Evolutionary conservation across 805 yeast species (phyloP), one percentile per base, ranked within the genome.

Genomic region (Tetrapisispora phaffii): DNA sequence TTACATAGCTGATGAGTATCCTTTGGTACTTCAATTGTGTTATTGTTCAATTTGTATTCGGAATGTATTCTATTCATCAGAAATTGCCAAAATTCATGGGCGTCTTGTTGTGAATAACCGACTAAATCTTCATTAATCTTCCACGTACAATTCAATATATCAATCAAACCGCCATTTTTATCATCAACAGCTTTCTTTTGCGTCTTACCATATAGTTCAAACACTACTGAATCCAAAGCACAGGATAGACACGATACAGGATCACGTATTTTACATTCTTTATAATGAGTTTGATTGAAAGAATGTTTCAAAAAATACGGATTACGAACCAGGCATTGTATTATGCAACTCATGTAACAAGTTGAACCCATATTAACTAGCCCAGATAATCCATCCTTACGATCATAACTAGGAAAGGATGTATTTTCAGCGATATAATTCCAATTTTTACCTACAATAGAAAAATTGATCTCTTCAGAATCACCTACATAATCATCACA

Each of bases 1-100:
- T 72, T 63, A 65, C 98, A 93, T 4, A 47, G 42, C 6, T 31
- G 33, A 44, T 42, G 34, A 38, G 45, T 34, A 28, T 37, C 40
- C 10, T 45, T 49, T n/a, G 34, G 45, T 15, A 52, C 48, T 10
- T 49, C 52, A 16, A 41, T 36, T 12, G 28, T 38, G 8, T 40
- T 20, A 3, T 46, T 43, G 10, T 49, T 47, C 16, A 43, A 44
- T 34, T 50, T 52, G 23, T 63, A 53, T 31, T 66, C 72, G 34
- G 58, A 55, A 46, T 93, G 98, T 46, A 93, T 65, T 63, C 88
- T 95, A 63, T 90, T 85, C 33, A 90, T 71, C 24, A 90, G 58
- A 60, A 90, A 89, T 60, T 93, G 97, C 82, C 95, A 82, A 64
- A 90, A 93, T 64, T 93, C 99, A 65, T 93, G 99, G 0, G 98